phyloP scores from a whole-genome alignment of 768 basidiomycete species.

The Lactarius vividus region DNA sequence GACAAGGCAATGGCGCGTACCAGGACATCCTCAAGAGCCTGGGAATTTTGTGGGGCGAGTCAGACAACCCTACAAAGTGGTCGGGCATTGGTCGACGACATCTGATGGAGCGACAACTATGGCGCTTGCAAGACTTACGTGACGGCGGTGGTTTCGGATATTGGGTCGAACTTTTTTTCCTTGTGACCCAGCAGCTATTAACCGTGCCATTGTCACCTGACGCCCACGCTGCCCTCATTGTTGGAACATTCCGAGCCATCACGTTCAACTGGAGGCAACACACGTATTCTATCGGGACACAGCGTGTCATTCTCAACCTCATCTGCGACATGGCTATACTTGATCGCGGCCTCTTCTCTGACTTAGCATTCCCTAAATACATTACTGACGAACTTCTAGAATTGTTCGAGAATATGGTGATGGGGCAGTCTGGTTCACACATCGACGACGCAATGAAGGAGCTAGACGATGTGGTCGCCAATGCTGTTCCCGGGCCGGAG shows the following conservation, averaged over 20 bases:
- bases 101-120: not conserved
- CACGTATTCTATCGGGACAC: constrained; percentile 10
- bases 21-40: too few species aligned
- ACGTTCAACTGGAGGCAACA: not conserved
- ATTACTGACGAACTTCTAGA: constrained; percentile 2
- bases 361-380: not conserved
- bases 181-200: not conserved
- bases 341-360: not conserved
- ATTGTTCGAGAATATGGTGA: constrained; percentile 3
- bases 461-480: not conserved
- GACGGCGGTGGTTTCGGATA: not conserved
- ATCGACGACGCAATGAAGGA: not conserved
- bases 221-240: not conserved
- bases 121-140: not conserved
- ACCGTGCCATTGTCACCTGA: not conserved
- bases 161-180: not conserved
- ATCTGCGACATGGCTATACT: constrained; percentile 24
- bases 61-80: not conserved
- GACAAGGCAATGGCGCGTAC: too few species aligned
- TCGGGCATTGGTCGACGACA: not conserved
- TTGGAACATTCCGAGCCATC: not conserved
- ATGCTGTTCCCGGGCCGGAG: not conserved
- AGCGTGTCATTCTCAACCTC: constrained; percentile 31
- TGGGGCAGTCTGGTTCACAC: not conserved
- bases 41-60: not conserved